Conservation (phyloP, 176 grass and related monocot genomes). For the Zizania latifolia region DNA sequence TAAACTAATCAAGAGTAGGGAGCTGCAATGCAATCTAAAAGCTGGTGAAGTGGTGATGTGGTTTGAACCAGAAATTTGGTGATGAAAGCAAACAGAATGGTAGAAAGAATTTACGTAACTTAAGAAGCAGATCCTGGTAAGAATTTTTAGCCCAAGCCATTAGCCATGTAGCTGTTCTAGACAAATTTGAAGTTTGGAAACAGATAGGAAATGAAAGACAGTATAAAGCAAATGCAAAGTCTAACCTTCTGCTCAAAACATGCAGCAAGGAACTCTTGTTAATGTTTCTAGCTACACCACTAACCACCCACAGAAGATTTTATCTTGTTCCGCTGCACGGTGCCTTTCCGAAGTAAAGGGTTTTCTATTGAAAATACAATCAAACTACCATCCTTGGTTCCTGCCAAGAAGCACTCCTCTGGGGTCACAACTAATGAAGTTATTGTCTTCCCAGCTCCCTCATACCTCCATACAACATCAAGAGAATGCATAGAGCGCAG, state of each 20-base stretch:
- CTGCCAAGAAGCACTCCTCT: conserved; percentile 87
- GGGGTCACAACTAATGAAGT: conserved; percentile 78
- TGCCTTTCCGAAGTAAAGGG: conserved; percentile 46
- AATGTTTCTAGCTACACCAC: conserved; percentile 23
- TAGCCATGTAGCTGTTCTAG: not conserved
- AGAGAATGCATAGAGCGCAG: conserved; percentile 89
- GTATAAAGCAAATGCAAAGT: not conserved
- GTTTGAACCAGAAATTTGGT: not conserved
- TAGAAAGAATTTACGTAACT: not conserved
- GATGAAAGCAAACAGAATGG: not conserved
- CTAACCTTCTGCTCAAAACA: conserved; percentile 27
- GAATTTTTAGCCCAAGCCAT: not conserved
- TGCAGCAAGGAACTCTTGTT: conserved; percentile 5
- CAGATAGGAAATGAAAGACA: no score
- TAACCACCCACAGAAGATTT: conserved; percentile 27
- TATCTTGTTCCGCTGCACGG: conserved; percentile 20
- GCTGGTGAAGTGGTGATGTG: not conserved
- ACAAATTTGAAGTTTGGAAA: no score
- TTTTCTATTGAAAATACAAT: conserved; percentile 82
- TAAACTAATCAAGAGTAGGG: not conserved
- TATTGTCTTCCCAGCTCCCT: conserved; percentile 73
- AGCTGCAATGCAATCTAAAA: not conserved
- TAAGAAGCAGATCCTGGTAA: no score
- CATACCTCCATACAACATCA: conserved; percentile 71
- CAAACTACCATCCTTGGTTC: conserved; percentile 80